Base-by-base conservation (phyloP, 2,329 filamentous ascomycete species). In the Colletotrichum higginsianum region DNA sequence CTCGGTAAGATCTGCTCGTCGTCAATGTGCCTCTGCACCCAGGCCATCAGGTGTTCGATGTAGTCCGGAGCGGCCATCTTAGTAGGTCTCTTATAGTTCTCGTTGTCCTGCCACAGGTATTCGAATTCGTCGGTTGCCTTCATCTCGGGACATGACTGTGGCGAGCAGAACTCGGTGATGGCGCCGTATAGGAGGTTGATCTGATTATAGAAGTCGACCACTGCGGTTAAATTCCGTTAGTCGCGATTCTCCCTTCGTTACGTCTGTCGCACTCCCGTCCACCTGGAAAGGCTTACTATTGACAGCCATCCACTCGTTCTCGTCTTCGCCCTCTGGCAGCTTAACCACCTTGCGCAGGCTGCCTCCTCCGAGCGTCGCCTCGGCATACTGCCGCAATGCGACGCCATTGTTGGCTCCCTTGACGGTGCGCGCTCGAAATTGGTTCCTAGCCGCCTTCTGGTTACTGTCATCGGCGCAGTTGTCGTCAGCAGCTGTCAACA, bases 61-160 rank as follows among this genome's bases (percentile, higher is more conserved):
- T 99, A 99, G 78, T 95, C 94, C 12, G 96, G 96, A 3, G 96
- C 96, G 3, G 96, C 90, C 93, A 99, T 98, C 86, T 98, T 98
- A 73, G 97, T 99, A 23, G 96, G 96, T 72, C 94, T 92, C 84
- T 97, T 97, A 88, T 92, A 99, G 80, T 94, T 93, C 78, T 97
- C 95, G 73, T 88, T 93, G 83, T 99, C 96, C 85, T 99, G 96
- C 96, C 96, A 99, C 75, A 99, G 92, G 83, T 99, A 99, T 83
- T 99, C 96, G 83, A 98, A 99, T 93, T 99, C 96, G 84, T 99
- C 97, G 12, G 96, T 99, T n/a, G 96, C 96, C 84, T 99, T 99
- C 96, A 99, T 99, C 85, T 98, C 96, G 0, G 96, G 96, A 82
- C 96, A 99, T 75, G 95, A 95, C 81, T 96, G 93, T 42, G 96